These are phyloP conservation scores for Kwoniella sp. DNA, from an alignment of 768 basidiomycete species.

Conservation along the genomic window DNA sequence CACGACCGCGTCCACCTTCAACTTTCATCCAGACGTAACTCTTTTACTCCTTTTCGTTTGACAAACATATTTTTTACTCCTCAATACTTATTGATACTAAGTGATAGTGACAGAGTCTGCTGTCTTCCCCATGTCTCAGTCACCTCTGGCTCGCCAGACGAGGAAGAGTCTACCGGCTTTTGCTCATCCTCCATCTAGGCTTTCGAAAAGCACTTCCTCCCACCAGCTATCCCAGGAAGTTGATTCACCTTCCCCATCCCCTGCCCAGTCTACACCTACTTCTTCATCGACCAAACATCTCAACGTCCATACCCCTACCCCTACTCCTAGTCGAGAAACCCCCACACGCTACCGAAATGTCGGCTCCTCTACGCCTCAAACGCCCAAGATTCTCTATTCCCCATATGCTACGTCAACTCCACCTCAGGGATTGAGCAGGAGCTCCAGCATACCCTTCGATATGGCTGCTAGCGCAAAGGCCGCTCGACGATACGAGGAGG, in stretches of 20 bases:
- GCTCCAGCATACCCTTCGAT: constrained; percentile 50
- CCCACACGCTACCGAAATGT: constrained; percentile 16
- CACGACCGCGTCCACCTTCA: constrained; percentile 6
- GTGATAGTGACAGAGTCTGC: too few relatives aligned
- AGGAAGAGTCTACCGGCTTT: constrained; percentile 38
- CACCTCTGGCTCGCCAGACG: constrained; percentile 41
- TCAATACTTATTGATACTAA: too few relatives aligned
- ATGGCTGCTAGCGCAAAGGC: constrained; percentile 45
- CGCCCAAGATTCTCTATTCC: constrained; percentile 46
- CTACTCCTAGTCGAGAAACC: constrained; percentile 8
- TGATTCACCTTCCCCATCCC: constrained; percentile 10
- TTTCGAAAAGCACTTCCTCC: constrained; percentile 36
- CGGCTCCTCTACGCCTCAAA: constrained; percentile 19
- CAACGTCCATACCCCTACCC: background rate
- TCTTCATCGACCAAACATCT: background rate
- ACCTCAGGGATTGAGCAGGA: constrained; percentile 34
- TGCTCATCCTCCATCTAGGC: constrained; percentile 38
- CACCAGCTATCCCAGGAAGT: constrained; percentile 12
- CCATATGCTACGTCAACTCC: constrained; percentile 45
- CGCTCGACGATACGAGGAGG: constrained; percentile 27
- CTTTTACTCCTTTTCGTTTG: background rate
- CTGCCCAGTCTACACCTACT: background rate
- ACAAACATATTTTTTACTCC: too few relatives aligned
- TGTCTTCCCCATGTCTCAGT: constrained; percentile 40
- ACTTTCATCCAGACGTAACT: too few relatives aligned